Conservation (phyloP, 371 early-diverging fungal species). For the Actinomortierella ambigua region DNA sequence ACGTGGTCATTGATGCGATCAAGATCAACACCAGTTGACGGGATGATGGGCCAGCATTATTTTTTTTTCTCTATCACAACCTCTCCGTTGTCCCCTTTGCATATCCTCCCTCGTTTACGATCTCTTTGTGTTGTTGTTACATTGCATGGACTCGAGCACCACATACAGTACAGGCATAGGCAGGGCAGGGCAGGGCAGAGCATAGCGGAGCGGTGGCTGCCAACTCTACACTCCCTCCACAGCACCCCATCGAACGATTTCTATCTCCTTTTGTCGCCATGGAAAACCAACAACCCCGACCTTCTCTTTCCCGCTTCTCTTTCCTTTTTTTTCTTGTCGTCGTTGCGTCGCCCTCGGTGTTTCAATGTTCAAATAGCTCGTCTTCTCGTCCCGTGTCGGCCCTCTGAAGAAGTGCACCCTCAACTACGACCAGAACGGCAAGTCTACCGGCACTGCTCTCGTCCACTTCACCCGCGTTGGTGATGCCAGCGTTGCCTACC, state of each 20-base stretch:
- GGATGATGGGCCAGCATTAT: no score
- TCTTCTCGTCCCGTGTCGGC: constrained; percentile 58
- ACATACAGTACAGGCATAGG: no score
- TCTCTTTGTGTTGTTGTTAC: no score
- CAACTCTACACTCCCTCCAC: no score
- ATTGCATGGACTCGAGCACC: no score
- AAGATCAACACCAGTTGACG: no score
- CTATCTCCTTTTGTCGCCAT: no score
- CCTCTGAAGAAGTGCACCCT: constrained; percentile 68
- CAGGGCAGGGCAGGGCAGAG: no score
- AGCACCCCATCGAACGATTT: no score
- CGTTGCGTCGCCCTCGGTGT: neutral
- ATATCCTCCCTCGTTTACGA: neutral
- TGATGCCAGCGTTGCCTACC: constrained; percentile 65
- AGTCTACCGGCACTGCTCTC: constrained; percentile 73
- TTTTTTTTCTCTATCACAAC: neutral
- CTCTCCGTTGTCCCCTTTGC: neutral
- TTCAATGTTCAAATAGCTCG: constrained; percentile 23
- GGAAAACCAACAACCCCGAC: no score
- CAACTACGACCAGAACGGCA: constrained; percentile 71
- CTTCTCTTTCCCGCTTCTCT: no score
- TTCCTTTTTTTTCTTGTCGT: neutral
- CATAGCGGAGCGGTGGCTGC: no score
- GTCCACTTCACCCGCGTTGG: constrained; percentile 62
- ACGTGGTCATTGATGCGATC: neutral